Evolutionary conservation across 2,329 filamentous ascomycete genomes (phyloP).

Genomic region (Aspergillus versicolor): DNA sequence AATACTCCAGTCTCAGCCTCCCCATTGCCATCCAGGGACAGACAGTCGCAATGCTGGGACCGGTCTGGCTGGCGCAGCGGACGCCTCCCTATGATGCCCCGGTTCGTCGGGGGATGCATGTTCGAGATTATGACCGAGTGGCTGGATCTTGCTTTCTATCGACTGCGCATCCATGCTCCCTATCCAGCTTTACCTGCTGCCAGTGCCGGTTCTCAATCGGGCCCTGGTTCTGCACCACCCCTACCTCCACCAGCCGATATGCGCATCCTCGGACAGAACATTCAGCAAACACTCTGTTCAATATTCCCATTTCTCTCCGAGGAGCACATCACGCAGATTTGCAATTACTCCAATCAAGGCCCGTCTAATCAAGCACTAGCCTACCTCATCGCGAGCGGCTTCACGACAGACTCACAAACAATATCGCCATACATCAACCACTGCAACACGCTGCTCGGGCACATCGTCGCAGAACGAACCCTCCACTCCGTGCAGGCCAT

Average conservation of each 20-base stretch:
- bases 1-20: background rate
- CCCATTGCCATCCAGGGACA: background rate
- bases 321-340: background rate
- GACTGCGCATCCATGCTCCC: background rate
- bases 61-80: slow-evolving; percentile 1
- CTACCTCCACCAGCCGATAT: background rate
- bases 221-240: background rate
- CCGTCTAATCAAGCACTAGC: background rate
- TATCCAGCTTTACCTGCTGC: background rate
- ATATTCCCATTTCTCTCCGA: background rate
- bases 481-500: background rate
- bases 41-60: slow-evolving; percentile 3
- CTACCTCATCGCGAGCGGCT: background rate
- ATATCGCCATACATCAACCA: background rate
- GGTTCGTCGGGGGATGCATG: background rate
- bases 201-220: no score
- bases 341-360: background rate
- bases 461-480: background rate
- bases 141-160: slow-evolving; percentile 6
- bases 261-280: background rate
- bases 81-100: slow-evolving; percentile 5
- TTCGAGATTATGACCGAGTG: slow-evolving; percentile 9
- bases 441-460: background rate
- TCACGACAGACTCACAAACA: background rate
- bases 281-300: background rate